phyloP scores from a whole-genome alignment of 768 basidiomycete species.

The Erythrobasidium yunnanense region DNA sequence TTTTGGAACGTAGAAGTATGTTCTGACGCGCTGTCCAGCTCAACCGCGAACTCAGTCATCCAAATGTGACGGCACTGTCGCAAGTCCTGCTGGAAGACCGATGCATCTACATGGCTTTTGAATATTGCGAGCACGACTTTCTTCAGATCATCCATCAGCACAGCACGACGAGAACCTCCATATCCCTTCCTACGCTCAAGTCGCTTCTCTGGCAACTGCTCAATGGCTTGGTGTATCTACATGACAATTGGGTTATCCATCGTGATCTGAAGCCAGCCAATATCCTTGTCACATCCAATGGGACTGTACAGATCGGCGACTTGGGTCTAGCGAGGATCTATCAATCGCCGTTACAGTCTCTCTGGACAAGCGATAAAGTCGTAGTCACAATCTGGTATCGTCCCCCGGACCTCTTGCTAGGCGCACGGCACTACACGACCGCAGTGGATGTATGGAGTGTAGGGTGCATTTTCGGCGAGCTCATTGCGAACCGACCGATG shows the following conservation, averaged over 20 bases:
- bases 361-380: constrained; percentile 91
- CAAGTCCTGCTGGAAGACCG: constrained; percentile 97
- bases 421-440: constrained; percentile 94
- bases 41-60: constrained; percentile 78
- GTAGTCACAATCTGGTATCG: constrained; percentile 99
- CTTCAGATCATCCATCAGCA: constrained; percentile 99
- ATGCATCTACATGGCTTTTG: constrained; percentile 98
- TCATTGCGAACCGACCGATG: constrained; percentile 84
- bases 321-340: constrained; percentile 84
- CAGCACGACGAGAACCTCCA: constrained; percentile 69
- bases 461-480: constrained; percentile 92
- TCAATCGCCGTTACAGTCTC: constrained; percentile 77
- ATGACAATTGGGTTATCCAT: constrained; percentile 86
- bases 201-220: constrained; percentile 87
- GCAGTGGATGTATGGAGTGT: constrained; percentile 94
- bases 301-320: constrained; percentile 96
- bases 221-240: constrained; percentile 87
- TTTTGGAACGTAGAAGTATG: background rate
- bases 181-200: constrained; percentile 71
- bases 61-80: constrained; percentile 78
- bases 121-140: constrained; percentile 98
- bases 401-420: constrained; percentile 87
- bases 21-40: constrained; percentile 47
- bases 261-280: constrained; percentile 98
- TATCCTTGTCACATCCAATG: constrained; percentile 79